Evolutionary conservation across 2,329 filamentous ascomycete species (phyloP).

Genomic region (Monilinia polystroma): DNA sequence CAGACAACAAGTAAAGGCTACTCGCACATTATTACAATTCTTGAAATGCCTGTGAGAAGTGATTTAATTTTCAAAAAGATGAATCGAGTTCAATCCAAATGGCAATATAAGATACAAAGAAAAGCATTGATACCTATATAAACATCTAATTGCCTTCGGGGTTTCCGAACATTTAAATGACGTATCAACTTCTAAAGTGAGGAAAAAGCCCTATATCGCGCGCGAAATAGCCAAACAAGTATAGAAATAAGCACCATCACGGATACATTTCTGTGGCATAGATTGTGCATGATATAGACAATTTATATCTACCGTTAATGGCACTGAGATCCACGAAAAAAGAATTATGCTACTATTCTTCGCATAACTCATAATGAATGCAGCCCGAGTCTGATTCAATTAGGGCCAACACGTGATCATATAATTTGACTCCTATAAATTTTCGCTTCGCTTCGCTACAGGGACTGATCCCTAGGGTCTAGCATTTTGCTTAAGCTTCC

Average conservation of each 20-base stretch:
- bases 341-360: background rate
- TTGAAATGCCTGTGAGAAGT: background rate
- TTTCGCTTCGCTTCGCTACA: background rate
- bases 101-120: too few relatives aligned
- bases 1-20: background rate
- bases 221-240: background rate
- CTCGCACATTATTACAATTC: background rate
- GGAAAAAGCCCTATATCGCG: background rate
- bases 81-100: background rate
- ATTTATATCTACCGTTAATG: background rate
- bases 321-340: background rate
- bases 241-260: background rate
- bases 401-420: too few relatives aligned
- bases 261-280: background rate
- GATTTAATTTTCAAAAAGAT: background rate
- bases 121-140: too few relatives aligned
- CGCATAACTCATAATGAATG: background rate
- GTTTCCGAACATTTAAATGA: too few relatives aligned
- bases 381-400: too few relatives aligned
- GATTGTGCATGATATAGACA: background rate
- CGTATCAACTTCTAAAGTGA: too few relatives aligned
- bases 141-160: too few relatives aligned
- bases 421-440: background rate
- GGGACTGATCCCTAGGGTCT: rapidly evolving
- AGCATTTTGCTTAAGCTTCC: too few relatives aligned